Evolutionary conservation across 345 rosid species (phyloP), one percentile per base, ranked within the genome.

Genomic region (Populus alba): DNA sequence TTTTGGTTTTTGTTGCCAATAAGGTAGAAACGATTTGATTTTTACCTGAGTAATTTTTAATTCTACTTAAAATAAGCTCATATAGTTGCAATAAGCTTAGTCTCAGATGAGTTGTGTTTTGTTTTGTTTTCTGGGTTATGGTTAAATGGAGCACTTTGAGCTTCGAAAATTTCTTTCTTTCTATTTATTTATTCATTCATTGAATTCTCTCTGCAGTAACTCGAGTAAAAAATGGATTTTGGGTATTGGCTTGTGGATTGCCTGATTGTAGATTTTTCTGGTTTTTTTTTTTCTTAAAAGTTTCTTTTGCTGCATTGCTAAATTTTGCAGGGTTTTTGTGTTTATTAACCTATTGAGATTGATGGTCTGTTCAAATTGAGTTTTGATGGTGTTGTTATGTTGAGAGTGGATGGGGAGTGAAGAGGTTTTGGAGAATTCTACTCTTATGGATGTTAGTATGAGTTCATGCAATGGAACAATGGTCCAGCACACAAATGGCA

Each of bases 351-450:
- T 47, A 47, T 47, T 59, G 29, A 23, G 33, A 29, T 63, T 47
- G 31, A 39, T 76, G 63, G 75, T 31, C 68, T 23, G 71, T 62
- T 71, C 38, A 12, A 17, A 49, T 66, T 69, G 74, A 35, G 63
- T 13, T 59, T 77, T 59, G n/a, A 73, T 77, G 79, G 76, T 66
- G 66, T 22, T 63, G 41, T 51, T 87, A 29, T 12, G 69, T 81
- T 22, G 62, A 43, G 75, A 75, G 78, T 70, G 71, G 39, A 83
- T 81, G 90, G 87, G 77, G 79, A 77, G 73, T 29, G 70, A 33
- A 33, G 72, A 63, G 41, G 39, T 41, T 77, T 74, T 79, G 83
- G 83, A 81, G 71, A 65, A 73, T 79, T 77, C 77, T 62, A 23
- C 65, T 51, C 70, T 53, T 79, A 75, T 74, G 75, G 86, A 87